Evolutionary conservation across 1,139 yeast species (phyloP), one percentile per base, ranked within the genome.

Genomic region (Geotrichum australiense): DNA sequence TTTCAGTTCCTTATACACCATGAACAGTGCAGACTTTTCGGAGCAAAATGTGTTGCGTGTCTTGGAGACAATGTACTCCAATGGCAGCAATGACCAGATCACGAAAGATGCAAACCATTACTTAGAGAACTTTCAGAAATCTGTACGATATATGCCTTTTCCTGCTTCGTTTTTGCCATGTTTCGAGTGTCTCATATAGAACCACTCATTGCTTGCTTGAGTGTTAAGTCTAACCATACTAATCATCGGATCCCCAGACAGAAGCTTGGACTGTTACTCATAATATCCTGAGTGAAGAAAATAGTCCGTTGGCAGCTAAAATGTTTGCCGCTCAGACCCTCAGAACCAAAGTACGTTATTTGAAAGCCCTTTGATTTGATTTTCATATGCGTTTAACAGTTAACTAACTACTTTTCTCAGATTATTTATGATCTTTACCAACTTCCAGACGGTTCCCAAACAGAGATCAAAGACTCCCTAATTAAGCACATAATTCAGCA

Each of bases 261-360:
- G 65, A 57, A 24, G 70, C 71, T 18, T 67, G 72, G 72, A 48
- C 56, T 15, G 54, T 60, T 14, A 52, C 64, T 12, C 64, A 63
- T 45, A 53, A 54, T 19, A 55, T 66, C 7, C 53, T 68, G 12
- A 43, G 54, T 5, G 51, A 46, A 16, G 29, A 45, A 6, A 46
- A 49, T 5, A 47, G 37, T 14, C 45, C 59, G 3, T 48, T 51
- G 11, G 55, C 80, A 52, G 64, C 82, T 35, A 78, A 78, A 55
- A 67, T 91, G 53, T 91, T 93, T 66, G 83, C 93, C 7, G 83
- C 96, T 1, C 98, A 93, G 60, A 89, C 97, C 0, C 65, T 93
- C 49, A 69, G 96, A 50, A 80, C 89, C 30, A 87, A 87, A 56
- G 66, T 54, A 40, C 8, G 43, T 42, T n/a, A 3, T 15, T 28